phyloP scores from a whole-genome alignment of 2,329 filamentous ascomycete genomes.

The Colletotrichum tamarilloi region DNA sequence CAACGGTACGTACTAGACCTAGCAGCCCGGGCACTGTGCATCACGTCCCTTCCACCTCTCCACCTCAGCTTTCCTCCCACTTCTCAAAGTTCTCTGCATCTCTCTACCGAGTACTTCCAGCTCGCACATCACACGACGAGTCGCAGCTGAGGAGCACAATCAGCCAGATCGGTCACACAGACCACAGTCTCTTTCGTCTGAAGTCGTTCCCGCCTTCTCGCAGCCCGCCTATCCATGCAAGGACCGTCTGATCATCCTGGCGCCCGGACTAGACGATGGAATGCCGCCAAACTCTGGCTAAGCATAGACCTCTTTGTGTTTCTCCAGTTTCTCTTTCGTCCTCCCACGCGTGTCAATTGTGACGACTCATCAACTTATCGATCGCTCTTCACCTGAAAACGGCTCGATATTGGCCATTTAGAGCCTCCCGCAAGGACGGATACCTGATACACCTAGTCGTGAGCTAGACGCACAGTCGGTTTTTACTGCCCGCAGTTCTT shows the following conservation, averaged over 20 bases:
- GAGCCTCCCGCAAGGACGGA: background rate
- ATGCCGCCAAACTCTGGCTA: background rate
- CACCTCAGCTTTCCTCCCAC: background rate
- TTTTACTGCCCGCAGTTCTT: background rate
- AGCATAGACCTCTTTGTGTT: conserved; percentile 16
- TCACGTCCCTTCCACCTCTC: background rate
- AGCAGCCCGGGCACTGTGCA: background rate
- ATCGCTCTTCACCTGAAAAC: conserved; percentile 11
- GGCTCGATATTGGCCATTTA: background rate
- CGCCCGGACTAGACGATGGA: background rate
- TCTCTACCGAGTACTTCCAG: background rate
- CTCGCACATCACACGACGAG: background rate
- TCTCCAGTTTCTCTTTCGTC: background rate
- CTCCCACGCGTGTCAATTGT: background rate
- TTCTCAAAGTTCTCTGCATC: background rate
- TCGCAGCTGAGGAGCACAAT: background rate
- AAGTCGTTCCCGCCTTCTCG: background rate
- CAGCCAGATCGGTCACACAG: background rate
- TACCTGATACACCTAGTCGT: conserved; percentile 25
- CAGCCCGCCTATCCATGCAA: conserved; percentile 6
- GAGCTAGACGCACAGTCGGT: conserved; percentile 14
- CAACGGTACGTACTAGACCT: background rate
- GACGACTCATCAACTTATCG: background rate
- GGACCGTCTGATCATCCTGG: conserved; percentile 9
- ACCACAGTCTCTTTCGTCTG: conserved; percentile 8